These are phyloP conservation scores for Gracilariopsis chorda DNA, from an alignment of 23 red algal species.

Conservation along the genomic window DNA sequence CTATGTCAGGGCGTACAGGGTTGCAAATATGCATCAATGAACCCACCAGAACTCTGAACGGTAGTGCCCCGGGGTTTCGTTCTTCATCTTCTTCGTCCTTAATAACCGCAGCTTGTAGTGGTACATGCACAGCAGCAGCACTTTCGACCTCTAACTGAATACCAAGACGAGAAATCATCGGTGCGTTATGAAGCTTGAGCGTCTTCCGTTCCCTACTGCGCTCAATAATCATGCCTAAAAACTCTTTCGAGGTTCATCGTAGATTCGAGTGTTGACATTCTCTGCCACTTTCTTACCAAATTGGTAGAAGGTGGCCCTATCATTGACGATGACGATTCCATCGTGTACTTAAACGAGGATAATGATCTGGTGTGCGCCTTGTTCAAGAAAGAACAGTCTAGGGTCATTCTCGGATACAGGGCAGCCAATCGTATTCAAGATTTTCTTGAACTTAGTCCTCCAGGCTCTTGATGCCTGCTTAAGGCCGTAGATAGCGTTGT, in stretches of 20 bases:
- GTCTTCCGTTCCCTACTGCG: not conserved
- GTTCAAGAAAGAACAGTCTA: not conserved
- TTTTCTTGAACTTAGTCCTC: not conserved
- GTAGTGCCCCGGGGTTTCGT: too few relatives aligned
- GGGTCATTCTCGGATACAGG: not conserved
- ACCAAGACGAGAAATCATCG: conserved; percentile 7
- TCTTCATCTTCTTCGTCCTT: not conserved
- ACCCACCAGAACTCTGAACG: not conserved
- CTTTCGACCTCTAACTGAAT: not conserved
- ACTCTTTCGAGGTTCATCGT: conserved; percentile 22
- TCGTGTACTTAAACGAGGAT: conserved; percentile 22
- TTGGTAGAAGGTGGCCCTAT: not conserved
- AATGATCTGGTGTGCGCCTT: not conserved
- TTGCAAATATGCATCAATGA: conserved; percentile 26
- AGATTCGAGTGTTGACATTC: not conserved
- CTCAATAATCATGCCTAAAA: not conserved
- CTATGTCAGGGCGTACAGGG: conserved; percentile 40
- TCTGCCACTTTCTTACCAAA: not conserved
- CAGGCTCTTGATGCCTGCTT: conserved; percentile 39
- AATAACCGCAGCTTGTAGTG: not conserved
- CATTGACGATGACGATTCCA: not conserved
- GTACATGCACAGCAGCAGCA: not conserved
- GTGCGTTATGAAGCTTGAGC: conserved; percentile 6
- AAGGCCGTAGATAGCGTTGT: conserved; percentile 21
- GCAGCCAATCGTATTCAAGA: not conserved